Conservation (phyloP, 306 rosid genomes). For the Vicia villosa region DNA sequence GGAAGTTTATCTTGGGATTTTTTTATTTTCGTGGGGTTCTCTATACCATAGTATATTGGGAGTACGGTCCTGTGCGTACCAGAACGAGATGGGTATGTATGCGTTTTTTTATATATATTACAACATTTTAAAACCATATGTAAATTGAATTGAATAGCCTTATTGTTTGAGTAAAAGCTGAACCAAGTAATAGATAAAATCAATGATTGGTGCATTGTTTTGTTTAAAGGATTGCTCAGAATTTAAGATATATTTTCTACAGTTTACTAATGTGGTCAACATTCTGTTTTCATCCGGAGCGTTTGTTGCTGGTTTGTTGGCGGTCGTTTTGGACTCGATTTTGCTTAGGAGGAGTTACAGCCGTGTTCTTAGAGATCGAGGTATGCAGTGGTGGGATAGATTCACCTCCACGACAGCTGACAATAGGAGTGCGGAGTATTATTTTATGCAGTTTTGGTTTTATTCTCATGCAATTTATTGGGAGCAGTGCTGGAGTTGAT, state of each 20-base stretch:
- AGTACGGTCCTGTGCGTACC: slow-evolving; percentile 89
- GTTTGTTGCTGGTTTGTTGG: slow-evolving; percentile 88
- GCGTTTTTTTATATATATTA: slow-evolving; percentile 8
- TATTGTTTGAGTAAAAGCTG: no score
- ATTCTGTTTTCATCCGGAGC: slow-evolving; percentile 81
- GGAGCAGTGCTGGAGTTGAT: no score
- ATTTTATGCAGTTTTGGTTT: slow-evolving; percentile 84
- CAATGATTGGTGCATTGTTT: background rate
- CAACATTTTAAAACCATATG: background rate
- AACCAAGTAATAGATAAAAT: background rate
- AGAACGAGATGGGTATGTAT: slow-evolving; percentile 78
- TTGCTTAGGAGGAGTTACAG: slow-evolving; percentile 60
- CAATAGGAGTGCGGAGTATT: slow-evolving; percentile 85
- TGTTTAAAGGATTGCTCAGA: background rate
- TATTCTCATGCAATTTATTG: no score
- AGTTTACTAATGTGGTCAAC: slow-evolving; percentile 95
- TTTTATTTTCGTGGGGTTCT: no score
- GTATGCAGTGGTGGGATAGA: slow-evolving; percentile 90
- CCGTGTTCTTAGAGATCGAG: slow-evolving; percentile 69
- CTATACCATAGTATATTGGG: slow-evolving; percentile 92
- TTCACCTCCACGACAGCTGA: slow-evolving; percentile 76
- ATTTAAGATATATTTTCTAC: no score
- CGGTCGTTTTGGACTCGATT: no score
- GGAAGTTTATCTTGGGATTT: no score
- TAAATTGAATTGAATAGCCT: no score